Base-by-base conservation (phyloP, 257 asterid species). In the Nicotiana benthamiana region DNA sequence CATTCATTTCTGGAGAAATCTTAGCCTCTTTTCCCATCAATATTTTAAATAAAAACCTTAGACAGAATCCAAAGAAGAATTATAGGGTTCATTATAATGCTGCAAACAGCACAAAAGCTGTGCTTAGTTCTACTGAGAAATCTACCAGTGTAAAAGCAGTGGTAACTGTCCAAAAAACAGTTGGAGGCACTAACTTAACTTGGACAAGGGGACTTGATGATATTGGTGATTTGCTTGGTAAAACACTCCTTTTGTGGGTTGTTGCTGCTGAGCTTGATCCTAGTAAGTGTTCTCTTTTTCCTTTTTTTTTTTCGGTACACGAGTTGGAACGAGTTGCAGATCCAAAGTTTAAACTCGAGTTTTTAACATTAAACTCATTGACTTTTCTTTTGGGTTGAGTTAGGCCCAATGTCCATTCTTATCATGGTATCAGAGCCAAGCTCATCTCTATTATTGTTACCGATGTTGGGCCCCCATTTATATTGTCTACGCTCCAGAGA, bases 111-210 rank as follows among this genome's bases (percentile, higher is more conserved):
- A 82, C 83, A 5, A 89, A 82, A 75, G 93, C 91, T 32, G 30
- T 57, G n/a, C 27, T 70, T 1, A 48, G 43, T 57, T 12, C 83
- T 24, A 24, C 79, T 7, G 83, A 81, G 61, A 87, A 80, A 36
- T 16, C 87, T 6, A 81, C 85, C 16, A 51, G 40, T 1, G 87
- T 85, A 1, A 90, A 85, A 66, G 94, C 85, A 3, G 80, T 82
- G n/a, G 75, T 93, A 5, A 88, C 89, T 1, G 96, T 86, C 76
- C 86, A 83, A 30, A 76, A 81, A 11, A 84, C 92, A 3, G 84
- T 82, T 11, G 92, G 90, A 0, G 90, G 91, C 8, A 8, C 65
- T 2, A n/a, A 75, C 61, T 18, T 83, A 4, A 20, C 34, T 2
- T 43, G 80, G 26, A 22, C 30, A 59, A 76, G 79, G 17, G 84